phyloP scores from a whole-genome alignment of 148 eudicot genomes.

The Rheum nobile region DNA sequence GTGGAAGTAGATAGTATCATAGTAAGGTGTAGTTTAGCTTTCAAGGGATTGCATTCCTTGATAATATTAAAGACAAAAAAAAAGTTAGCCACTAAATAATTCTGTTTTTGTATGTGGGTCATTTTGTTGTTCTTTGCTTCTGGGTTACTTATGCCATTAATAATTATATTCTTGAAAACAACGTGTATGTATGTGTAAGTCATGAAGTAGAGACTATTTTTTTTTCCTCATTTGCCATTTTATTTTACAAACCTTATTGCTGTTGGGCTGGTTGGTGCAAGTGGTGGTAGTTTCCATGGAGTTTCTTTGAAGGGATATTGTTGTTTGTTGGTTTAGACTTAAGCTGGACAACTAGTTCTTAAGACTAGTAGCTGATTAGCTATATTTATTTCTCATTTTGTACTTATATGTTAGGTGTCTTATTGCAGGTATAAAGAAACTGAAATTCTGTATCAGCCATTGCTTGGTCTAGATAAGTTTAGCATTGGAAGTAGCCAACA shows the following conservation, averaged over 20 bases:
- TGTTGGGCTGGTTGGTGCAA: conserved; percentile 10
- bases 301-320: conserved; percentile 10
- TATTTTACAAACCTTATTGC: neutral
- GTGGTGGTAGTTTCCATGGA: conserved; percentile 11
- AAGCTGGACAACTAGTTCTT: neutral
- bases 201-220: neutral
- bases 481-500: neutral
- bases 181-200: neutral
- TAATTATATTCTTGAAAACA: neutral
- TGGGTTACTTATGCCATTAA: neutral
- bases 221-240: too few relatives aligned
- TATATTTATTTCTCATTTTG: neutral
- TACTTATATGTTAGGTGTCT: conserved; percentile 4
- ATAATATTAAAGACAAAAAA: neutral
- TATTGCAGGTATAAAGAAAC: neutral
- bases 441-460: neutral
- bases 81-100: neutral
- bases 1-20: neutral
- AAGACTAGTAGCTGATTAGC: conserved; percentile 5
- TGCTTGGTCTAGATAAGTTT: neutral
- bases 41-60: neutral
- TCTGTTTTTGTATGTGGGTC: neutral
- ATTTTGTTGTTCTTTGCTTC: conserved; percentile 1
- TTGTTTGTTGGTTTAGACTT: conserved; percentile 8
- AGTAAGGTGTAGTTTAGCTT: neutral